Base-by-base conservation (phyloP, 2,329 filamentous ascomycete species). In the Decorospora gaudefroyi region DNA sequence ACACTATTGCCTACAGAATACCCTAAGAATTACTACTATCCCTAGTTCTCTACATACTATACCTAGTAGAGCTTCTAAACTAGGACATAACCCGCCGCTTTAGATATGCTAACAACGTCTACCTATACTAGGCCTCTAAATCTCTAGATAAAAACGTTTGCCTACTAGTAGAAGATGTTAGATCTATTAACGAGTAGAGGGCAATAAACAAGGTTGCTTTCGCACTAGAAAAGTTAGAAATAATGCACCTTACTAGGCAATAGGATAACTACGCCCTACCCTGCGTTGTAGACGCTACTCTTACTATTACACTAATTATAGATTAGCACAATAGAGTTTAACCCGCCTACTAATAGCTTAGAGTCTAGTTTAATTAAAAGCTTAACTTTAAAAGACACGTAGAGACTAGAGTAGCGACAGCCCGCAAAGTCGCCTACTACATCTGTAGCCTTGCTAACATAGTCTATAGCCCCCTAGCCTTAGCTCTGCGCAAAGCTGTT, bases 201-300 rank as follows among this genome's bases (percentile, higher is more conserved):
- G 38, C 16, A 4, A 28, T 16, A 6, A 47, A 47, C 38, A 42
- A 38, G 32, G 38, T 47, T 15, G 25, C 33, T 27, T 47, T 47
- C 27, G 38, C 44, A 6, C 44, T 23, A 29, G 44, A 47, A 30
- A 47, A 47, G 29, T 22, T 22, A 25, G 44, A 47, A 25, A 47
- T 47, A 22, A 47, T 47, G 15, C 33, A 47, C 38, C 38, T 42
- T 10, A 47, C 44, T 30, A 30, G 27, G n/a, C 27, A 30, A 13
- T 13, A 15, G 27, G n/a, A 13, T 17, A 30, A 17, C 27, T 30
- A 30, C 10, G 4, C 27, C 11, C 27, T 15, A 10, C 12, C 27
- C 11, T 30, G 27, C 10, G 27, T 30, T 17, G 27, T 30, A 10
- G 27, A 30, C n/a, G 27, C 15, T 6, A 6, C 11, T 6, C 27